Evolutionary conservation across 2,329 filamentous ascomycete genomes (phyloP), one percentile per base, ranked within the genome.

Genomic region (Boeremia lycopersici): DNA sequence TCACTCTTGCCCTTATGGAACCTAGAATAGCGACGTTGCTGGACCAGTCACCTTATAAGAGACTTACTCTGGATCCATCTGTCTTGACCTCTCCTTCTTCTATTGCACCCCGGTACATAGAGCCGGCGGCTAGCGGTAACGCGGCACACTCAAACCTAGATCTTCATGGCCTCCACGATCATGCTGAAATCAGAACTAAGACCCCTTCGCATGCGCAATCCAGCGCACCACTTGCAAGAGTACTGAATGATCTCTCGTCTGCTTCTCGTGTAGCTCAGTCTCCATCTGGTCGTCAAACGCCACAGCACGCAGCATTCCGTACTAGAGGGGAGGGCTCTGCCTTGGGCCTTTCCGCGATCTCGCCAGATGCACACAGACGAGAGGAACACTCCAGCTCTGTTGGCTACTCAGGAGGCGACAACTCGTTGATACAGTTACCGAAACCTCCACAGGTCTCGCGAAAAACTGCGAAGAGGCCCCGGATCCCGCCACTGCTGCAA

Each of bases 401-500:
- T 47, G 60, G 30, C 29, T 62, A 23, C 56, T 60, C 2, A 48
- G 61, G 52, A 6, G 43, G 53, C 9, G 68, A 69, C 5, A 63
- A 57, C 23, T 60, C 63, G 11, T 57, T 71, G 25, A 65, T 73
- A 30, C 74, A 65, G 33, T 60, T 77, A 25, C 79, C 79, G 2
- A 76, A 76, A 56, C 72, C 75, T 17, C 76, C 66, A 28, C 68
- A 69, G 44, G 66, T 57, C 29, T 67, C 63, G 26, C 71, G 69
- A 54, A 73, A 70, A 44, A 62, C 61, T 17, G 48, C 64, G 17
- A 70, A 67, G 57, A 60, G 76, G 34, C 73, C 73, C 12, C 70
- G 76, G 23, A 76, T 81, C 43, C 79, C 79, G 11, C 79, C 79
- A 7, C 71, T 81, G 13, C 71, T 88, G 10, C 85, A 85, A 63